Conservation (phyloP, 805 yeast species). For the Wickerhamiella azymoides region DNA sequence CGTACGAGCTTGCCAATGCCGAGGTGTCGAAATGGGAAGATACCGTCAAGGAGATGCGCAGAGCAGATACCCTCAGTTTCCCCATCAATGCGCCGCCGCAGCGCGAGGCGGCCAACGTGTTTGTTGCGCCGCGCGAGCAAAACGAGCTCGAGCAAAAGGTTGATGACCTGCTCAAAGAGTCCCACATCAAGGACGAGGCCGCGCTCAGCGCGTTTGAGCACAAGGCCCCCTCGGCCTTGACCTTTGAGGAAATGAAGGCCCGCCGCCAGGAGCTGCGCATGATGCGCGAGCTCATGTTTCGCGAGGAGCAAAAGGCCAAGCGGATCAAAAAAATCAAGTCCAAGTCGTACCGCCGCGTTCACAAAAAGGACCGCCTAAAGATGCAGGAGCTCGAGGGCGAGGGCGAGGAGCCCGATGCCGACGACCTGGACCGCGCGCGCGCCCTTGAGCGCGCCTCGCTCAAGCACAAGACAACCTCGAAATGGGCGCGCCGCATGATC, state of each 20-base stretch:
- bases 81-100: slow-evolving; percentile 41
- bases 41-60: slow-evolving; percentile 59
- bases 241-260: slow-evolving; percentile 63
- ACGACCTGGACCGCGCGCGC: slow-evolving; percentile 52
- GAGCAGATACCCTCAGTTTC: slow-evolving; percentile 73
- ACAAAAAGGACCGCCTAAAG: slow-evolving; percentile 67
- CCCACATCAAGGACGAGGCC: slow-evolving; percentile 56
- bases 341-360: slow-evolving; percentile 71
- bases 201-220: slow-evolving; percentile 80
- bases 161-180: slow-evolving; percentile 43
- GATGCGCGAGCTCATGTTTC: slow-evolving; percentile 92
- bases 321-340: slow-evolving; percentile 91
- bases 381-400: slow-evolving; percentile 44
- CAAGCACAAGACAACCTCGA: slow-evolving; percentile 74
- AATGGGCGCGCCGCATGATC: slow-evolving; percentile 85
- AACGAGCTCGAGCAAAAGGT: slow-evolving; percentile 59
- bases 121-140: slow-evolving; percentile 29
- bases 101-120: slow-evolving; percentile 40
- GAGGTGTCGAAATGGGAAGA: slow-evolving; percentile 87
- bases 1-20: slow-evolving; percentile 75
- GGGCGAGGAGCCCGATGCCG: slow-evolving; percentile 35
- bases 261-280: slow-evolving; percentile 71
- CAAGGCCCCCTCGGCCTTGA: slow-evolving; percentile 63
- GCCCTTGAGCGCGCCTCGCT: slow-evolving; percentile 88
- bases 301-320: slow-evolving; percentile 84